Evolutionary conservation across 306 rosid species (phyloP).

Genomic region (Dalbergia cultrata): DNA sequence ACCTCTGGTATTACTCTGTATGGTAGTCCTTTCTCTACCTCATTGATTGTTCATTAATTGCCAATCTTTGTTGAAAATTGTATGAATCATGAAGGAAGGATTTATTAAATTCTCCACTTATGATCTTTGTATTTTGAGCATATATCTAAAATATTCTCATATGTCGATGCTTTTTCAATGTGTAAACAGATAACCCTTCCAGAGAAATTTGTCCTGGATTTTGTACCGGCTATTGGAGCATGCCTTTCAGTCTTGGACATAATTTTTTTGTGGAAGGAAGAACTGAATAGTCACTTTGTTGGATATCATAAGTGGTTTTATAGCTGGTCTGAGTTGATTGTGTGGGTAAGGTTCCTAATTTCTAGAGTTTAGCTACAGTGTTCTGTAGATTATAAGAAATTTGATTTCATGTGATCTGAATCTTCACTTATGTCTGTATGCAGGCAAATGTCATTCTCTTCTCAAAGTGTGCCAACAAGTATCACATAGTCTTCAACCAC

Average conservation of each 20-base stretch:
- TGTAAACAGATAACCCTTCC: constrained; percentile 54
- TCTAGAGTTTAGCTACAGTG: constrained; percentile 20
- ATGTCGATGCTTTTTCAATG: constrained; percentile 48
- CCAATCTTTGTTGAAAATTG: constrained; percentile 31
- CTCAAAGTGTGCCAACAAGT: constrained; percentile 59
- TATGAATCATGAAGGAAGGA: background rate
- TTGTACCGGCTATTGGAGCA: constrained; percentile 74
- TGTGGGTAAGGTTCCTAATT: constrained; percentile 74
- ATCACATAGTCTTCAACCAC: constrained; percentile 53
- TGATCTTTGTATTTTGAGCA: background rate
- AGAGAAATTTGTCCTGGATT: constrained; percentile 60
- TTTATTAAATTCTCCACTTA: background rate
- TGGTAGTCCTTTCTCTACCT: constrained; percentile 26
- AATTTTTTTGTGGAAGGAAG: constrained; percentile 65
- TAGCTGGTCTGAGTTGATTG: constrained; percentile 74
- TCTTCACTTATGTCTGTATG: constrained; percentile 45
- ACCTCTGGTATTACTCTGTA: constrained; percentile 1
- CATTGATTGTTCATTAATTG: constrained; percentile 13
- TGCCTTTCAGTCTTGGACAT: constrained; percentile 68
- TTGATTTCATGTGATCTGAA: constrained; percentile 31
- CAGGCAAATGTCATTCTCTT: constrained; percentile 67
- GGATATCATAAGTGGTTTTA: constrained; percentile 72
- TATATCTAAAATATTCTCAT: constrained; percentile 20
- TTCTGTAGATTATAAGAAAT: constrained; percentile 10
- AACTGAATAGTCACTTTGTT: constrained; percentile 50